phyloP scores from a whole-genome alignment of 257 asterid genomes.

The Solanum bukasovii region DNA sequence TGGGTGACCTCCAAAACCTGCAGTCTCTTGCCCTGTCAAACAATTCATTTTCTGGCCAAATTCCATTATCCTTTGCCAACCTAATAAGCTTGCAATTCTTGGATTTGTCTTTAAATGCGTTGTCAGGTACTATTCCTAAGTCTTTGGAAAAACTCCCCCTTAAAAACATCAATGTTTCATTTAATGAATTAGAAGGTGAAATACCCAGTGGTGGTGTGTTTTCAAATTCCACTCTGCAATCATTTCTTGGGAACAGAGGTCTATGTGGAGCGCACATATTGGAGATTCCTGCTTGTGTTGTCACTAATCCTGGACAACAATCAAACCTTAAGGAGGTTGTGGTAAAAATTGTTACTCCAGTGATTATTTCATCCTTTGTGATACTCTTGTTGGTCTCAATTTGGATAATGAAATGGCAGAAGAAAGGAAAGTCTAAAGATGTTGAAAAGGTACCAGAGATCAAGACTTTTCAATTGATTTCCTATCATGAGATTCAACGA shows the following conservation, averaged over 20 bases:
- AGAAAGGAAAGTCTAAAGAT: not conserved
- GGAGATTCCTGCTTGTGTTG: not conserved
- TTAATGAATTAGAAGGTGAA: not conserved
- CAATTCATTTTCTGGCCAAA: not conserved
- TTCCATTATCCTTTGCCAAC: not conserved
- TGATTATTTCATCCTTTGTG: not conserved
- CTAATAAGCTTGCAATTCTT: slow-evolving; percentile 20
- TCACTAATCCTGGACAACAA: not conserved
- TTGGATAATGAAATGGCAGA: slow-evolving; percentile 4
- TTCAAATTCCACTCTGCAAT: not conserved
- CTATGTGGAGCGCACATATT: not conserved
- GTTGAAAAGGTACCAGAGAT: not conserved
- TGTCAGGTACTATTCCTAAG: not conserved
- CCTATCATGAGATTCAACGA: slow-evolving; percentile 11
- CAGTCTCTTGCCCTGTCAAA: slow-evolving; percentile 17
- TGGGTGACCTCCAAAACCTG: slow-evolving; percentile 15
- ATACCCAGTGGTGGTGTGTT: not conserved
- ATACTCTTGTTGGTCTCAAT: not conserved
- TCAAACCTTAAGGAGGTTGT: not conserved
- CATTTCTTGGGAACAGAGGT: not conserved
- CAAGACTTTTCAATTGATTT: not conserved
- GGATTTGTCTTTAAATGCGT: not conserved
- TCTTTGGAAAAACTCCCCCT: slow-evolving; percentile 5
- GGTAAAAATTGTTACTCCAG: slow-evolving; percentile 2
- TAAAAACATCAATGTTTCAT: slow-evolving; percentile 11